phyloP scores from a whole-genome alignment of 2,329 filamentous ascomycete species.

The Chalaropsis thielavioides region DNA sequence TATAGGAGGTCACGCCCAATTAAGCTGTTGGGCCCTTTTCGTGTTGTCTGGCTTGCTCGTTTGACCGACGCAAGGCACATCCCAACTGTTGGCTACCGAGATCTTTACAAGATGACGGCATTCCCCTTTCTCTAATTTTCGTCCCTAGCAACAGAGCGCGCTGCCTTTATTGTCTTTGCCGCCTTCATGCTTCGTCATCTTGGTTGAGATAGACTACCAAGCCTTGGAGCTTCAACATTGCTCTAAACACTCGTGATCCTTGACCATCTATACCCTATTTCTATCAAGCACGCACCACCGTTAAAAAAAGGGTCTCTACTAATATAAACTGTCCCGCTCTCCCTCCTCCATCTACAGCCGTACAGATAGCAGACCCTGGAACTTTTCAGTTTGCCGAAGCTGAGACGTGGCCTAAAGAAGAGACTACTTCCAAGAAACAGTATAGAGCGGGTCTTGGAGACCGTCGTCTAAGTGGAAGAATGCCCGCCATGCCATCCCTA shows the following conservation, averaged over 20 bases:
- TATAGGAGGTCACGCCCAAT: neutral
- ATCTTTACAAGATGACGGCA: neutral
- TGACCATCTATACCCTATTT: neutral
- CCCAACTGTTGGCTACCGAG: neutral
- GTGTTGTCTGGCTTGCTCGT: neutral
- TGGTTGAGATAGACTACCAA: neutral
- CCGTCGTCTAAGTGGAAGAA: conserved; percentile 30
- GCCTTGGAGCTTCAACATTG: neutral
- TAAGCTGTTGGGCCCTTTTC: neutral
- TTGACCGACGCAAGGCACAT: neutral
- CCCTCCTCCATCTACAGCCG: conserved; percentile 21
- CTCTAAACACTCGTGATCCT: neutral
- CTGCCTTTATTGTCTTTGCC: neutral
- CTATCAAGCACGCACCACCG: neutral
- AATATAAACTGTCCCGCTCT: neutral
- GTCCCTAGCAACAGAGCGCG: neutral
- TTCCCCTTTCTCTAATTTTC: neutral
- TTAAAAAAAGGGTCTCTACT: neutral
- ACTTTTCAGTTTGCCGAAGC: conserved; percentile 18
- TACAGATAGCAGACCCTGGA: conserved; percentile 44
- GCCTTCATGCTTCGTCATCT: neutral
- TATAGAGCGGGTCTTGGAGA: conserved; percentile 23
- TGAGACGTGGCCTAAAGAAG: conserved; percentile 17
- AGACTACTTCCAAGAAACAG: conserved; percentile 28
- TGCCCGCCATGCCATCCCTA: conserved; percentile 17